Evolutionary conservation across 2,329 filamentous ascomycete genomes (phyloP), one percentile per base, ranked within the genome.

Genomic region (Arthrocladium fulminans): DNA sequence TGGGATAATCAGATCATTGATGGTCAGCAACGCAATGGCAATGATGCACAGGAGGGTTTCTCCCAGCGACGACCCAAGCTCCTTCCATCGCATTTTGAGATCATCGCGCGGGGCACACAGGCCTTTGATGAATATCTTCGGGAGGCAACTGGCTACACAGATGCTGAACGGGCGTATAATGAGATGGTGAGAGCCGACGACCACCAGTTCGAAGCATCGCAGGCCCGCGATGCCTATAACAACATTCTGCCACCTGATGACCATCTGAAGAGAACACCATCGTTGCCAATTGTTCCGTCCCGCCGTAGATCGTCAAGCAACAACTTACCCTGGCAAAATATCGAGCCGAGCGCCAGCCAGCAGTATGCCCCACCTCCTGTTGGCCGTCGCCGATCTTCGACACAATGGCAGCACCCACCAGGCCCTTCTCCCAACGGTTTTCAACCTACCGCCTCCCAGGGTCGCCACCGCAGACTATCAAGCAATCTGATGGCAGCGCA

Each of bases 1-100:
- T 61, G 48, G 35, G 57, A 60, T 30, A n/a, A 30, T n/a, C 29
- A 30, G 29, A 30, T 8, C 29, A 30, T 30, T n/a, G n/a, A 30
- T 30, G 29, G n/a, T 30, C 29, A 30, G n/a, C 29, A 30, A n/a
- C 29, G 29, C n/a, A n/a, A n/a, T n/a, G n/a, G n/a, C n/a, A n/a
- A n/a, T n/a, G n/a, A n/a, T n/a, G n/a, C n/a, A n/a, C n/a, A n/a
- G n/a, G 29, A 30, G 8, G 29, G 29, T 30, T 8, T 8, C 8
- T 8, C 29, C 8, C 8, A 30, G n/a, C 8, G 29, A n/a, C 8
- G 29, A 30, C n/a, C 29, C 8, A 30, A 39, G 17, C 35, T 39
- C 13, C 35, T 13, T 13, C 35, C 35, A 20, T 39, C 35, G 13
- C 35, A 39, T 17, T 39, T 39, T 15, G 35, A 39, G 17, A 13